A percentile compares a stretch with the other conserved stretches of the same genome.
Evolutionary conservation across 2,329 filamentous ascomycete genomes (phyloP).

Genomic region (Cercospora sp.): DNA sequence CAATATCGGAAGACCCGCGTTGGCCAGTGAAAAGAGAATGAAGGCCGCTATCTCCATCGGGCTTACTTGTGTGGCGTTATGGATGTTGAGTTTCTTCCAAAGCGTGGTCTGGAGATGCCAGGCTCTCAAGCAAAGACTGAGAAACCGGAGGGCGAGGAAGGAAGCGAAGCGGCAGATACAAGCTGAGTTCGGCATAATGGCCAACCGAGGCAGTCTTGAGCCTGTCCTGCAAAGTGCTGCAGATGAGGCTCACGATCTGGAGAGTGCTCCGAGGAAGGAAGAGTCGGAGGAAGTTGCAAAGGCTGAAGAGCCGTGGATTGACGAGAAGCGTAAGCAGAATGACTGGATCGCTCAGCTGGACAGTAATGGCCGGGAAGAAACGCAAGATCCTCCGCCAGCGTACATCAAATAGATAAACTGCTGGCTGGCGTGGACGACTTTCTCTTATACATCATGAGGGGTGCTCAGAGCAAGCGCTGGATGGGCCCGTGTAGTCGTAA

Average conservation of each 20-base stretch:
- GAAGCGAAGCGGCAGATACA: constrained; percentile 2
- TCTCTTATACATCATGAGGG: background rate
- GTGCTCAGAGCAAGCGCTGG: background rate
- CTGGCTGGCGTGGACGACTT: background rate
- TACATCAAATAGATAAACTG: background rate
- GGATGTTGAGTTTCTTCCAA: constrained; percentile 9
- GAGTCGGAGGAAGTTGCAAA: background rate
- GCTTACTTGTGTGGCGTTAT: constrained; percentile 2
- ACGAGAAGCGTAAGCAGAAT: constrained; percentile 12
- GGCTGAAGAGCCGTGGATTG: constrained; percentile 1
- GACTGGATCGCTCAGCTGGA: constrained; percentile 5
- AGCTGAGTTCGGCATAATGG: background rate
- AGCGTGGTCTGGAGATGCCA: constrained; percentile 15
- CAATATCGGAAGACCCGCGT: background rate
- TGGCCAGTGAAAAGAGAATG: constrained; percentile 10
- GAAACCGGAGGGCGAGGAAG: background rate
- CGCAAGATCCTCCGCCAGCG: constrained; percentile 4
- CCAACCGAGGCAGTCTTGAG: background rate
- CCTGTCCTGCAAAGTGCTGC: background rate
- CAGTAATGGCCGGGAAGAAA: background rate
- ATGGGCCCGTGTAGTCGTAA: background rate
- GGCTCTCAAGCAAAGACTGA: constrained; percentile 6
- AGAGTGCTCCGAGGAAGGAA: background rate
- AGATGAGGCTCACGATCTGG: background rate
- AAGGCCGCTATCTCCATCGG: constrained; percentile 1